phyloP scores from a whole-genome alignment of 495 filamentous ascomycete species.

The Penicillium antarcticum region DNA sequence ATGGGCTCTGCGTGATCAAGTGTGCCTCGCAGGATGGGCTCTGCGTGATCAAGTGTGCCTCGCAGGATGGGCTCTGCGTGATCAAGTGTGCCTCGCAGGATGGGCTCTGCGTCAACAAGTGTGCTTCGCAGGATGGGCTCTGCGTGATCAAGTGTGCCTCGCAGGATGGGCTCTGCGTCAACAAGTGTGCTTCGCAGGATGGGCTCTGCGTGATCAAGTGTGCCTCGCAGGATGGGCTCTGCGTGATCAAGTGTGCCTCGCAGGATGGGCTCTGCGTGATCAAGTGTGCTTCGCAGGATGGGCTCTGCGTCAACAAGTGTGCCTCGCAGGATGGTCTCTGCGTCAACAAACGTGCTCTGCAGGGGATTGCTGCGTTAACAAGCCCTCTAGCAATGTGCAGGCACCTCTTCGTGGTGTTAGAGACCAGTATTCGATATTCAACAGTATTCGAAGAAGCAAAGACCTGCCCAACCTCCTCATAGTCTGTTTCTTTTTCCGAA shows the following conservation, averaged over 20 bases:
- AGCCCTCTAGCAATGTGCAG: background rate
- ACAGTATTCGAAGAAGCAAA: background rate
- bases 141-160: no score
- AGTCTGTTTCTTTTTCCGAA: background rate
- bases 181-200: no score
- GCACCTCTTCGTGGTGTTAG: background rate
- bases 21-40: no score
- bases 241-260: background rate
- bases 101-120: background rate
- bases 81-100: background rate
- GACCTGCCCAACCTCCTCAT: background rate
- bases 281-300: background rate
- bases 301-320: background rate
- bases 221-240: no score
- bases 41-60: background rate
- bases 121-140: background rate
- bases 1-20: no score
- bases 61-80: background rate
- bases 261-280: background rate
- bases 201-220: no score
- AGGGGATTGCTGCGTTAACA: background rate
- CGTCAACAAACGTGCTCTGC: background rate
- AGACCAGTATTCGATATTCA: conserved; percentile 4
- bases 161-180: background rate
- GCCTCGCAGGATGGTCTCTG: background rate